A percentile compares a stretch with the other conserved stretches of the same genome.
Conservation (phyloP, 1,139 yeast genomes). For the Candida neerlandica region DNA sequence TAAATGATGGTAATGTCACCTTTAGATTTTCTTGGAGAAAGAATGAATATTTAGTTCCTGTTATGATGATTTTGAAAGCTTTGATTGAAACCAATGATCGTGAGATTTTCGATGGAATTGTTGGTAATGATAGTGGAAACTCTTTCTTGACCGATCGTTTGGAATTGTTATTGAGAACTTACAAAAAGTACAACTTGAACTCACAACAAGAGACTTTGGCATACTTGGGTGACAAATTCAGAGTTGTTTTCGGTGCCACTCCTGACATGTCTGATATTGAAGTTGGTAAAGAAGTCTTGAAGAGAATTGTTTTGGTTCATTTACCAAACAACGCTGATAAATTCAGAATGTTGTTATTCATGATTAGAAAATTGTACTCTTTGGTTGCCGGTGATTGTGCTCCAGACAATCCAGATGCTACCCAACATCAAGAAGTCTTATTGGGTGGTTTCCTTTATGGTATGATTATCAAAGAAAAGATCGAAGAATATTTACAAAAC, state of each 20-base stretch:
- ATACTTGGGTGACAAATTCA: slow-evolving; percentile 91
- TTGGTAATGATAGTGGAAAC: slow-evolving; percentile 82
- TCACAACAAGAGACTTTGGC: slow-evolving; percentile 89
- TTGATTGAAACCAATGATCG: slow-evolving; percentile 88
- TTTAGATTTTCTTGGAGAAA: slow-evolving; percentile 97
- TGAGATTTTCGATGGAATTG: slow-evolving; percentile 94
- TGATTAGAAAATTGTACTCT: slow-evolving; percentile 93
- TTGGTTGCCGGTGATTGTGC: slow-evolving; percentile 96
- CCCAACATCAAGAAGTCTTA: slow-evolving; percentile 96
- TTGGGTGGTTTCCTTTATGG: slow-evolving; percentile 97
- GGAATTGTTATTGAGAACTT: slow-evolving; percentile 86
- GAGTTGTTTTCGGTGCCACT: slow-evolving; percentile 88
- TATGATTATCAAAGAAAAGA: slow-evolving; percentile 93
- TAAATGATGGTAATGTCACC: slow-evolving; percentile 94
- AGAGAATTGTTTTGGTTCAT: slow-evolving; percentile 88
- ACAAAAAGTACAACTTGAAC: slow-evolving; percentile 75
- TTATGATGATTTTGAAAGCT: slow-evolving; percentile 88
- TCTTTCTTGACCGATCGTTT: slow-evolving; percentile 98
- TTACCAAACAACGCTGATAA: slow-evolving; percentile 73
- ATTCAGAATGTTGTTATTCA: slow-evolving; percentile 82
- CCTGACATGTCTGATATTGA: slow-evolving; percentile 87
- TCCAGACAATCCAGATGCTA: slow-evolving; percentile 98
- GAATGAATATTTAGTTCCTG: slow-evolving; percentile 93
- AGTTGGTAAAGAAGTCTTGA: slow-evolving; percentile 84
- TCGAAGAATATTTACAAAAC: slow-evolving; percentile 84